Conservation (phyloP, 148 eudicot species). For the Euryodendron excelsum region DNA sequence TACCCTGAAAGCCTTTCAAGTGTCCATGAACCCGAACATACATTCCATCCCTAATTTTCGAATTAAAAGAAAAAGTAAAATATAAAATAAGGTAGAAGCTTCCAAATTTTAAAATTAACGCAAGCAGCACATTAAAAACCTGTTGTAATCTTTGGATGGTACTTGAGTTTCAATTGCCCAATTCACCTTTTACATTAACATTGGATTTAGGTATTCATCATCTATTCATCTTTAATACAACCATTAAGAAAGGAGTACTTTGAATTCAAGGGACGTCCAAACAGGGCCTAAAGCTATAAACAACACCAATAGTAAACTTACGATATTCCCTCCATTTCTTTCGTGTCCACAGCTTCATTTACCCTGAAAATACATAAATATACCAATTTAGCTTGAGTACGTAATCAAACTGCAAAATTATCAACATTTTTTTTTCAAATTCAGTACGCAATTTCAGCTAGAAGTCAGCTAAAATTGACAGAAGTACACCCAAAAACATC, state of each 20-base stretch:
- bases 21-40: slow-evolving; percentile 81
- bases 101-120: slow-evolving; percentile 9
- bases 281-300: not conserved
- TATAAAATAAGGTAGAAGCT: not conserved
- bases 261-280: not conserved
- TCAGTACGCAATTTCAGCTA: not conserved
- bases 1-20: slow-evolving; percentile 81
- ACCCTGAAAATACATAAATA: slow-evolving; percentile 47
- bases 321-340: slow-evolving; percentile 63
- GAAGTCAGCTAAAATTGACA: not conserved
- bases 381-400: not conserved
- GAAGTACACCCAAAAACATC: not conserved
- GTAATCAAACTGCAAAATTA: slow-evolving; percentile 20
- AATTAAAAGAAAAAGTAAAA: not conserved
- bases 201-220: not conserved
- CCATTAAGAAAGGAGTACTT: not conserved
- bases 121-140: not conserved
- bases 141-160: not conserved
- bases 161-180: not conserved
- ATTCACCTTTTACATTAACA: not conserved
- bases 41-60: slow-evolving; percentile 58
- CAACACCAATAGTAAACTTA: slow-evolving; percentile 28
- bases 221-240: not conserved
- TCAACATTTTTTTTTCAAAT: slow-evolving; percentile 4
- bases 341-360: slow-evolving; percentile 55